Conservation (phyloP, 73 alveolate genomes). For the Paramecium sexaurelia region DNA sequence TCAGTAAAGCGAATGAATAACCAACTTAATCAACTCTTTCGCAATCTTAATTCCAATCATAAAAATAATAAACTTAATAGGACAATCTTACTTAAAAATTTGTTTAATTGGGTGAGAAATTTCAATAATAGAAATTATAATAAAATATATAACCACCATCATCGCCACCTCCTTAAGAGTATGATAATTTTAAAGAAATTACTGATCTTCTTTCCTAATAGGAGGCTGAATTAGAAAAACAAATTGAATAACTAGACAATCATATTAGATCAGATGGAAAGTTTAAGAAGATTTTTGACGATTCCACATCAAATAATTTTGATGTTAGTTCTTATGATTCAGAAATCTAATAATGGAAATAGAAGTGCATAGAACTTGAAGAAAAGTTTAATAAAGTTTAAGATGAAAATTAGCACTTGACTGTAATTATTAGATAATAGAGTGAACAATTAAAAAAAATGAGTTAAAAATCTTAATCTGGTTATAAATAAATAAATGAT, state of each 20-base stretch:
- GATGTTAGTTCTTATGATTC: background rate
- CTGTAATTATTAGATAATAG: slow-evolving; percentile 1
- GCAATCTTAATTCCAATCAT: background rate
- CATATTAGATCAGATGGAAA: background rate
- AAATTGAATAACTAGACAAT: background rate
- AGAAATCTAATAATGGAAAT: background rate
- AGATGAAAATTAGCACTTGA: background rate
- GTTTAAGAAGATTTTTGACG: background rate
- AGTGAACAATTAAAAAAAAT: background rate
- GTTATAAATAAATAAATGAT: background rate
- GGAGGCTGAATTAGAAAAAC: slow-evolving; percentile 34
- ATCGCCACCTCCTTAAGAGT: background rate
- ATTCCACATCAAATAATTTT: background rate
- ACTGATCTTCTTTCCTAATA: background rate
- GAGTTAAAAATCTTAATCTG: background rate
- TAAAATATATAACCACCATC: background rate
- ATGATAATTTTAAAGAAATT: background rate
- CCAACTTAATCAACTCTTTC: background rate
- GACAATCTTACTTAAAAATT: background rate
- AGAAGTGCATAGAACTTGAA: background rate
- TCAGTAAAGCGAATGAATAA: background rate
- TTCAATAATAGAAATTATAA: slow-evolving; percentile 10
- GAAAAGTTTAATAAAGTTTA: background rate
- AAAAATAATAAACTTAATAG: background rate
- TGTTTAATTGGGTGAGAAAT: background rate